Conservation (phyloP, 139 green algal genomes). For the Picochlorum sp. region DNA sequence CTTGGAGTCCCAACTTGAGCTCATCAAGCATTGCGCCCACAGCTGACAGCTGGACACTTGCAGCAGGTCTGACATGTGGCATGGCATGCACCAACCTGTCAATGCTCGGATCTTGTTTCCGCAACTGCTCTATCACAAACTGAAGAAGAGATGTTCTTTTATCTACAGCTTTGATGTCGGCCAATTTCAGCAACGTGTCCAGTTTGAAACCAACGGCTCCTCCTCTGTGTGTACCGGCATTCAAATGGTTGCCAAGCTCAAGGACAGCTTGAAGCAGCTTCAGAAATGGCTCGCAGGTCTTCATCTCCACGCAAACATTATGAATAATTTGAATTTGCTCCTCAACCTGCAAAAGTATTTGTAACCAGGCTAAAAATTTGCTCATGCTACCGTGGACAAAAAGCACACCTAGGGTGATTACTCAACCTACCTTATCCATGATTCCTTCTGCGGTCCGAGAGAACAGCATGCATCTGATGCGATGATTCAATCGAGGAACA, state of each 20-base stretch:
- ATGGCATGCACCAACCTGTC: constrained; percentile 33
- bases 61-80: constrained; percentile 31
- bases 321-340: constrained; percentile 37
- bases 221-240: constrained; percentile 50
- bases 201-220: constrained; percentile 51
- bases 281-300: constrained; percentile 42
- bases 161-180: constrained; percentile 54
- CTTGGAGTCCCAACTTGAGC: constrained; percentile 30
- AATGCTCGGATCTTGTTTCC: constrained; percentile 21
- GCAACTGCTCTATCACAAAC: constrained; percentile 50
- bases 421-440: constrained; percentile 13
- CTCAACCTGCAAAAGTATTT: constrained; percentile 15
- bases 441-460: constrained; percentile 38
- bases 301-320: constrained; percentile 34
- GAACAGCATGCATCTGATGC: constrained; percentile 61
- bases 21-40: constrained; percentile 42
- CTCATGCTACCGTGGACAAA: not conserved
- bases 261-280: constrained; percentile 53
- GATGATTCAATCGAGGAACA: constrained; percentile 57
- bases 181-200: constrained; percentile 55
- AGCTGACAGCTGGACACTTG: constrained; percentile 45
- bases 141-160: constrained; percentile 66
- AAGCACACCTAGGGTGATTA: not conserved
- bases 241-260: constrained; percentile 60
- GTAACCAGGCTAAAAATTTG: not conserved